Evolutionary conservation across 2,329 filamentous ascomycete species (phyloP).

Genomic region (Nigrospora sphaerica): DNA sequence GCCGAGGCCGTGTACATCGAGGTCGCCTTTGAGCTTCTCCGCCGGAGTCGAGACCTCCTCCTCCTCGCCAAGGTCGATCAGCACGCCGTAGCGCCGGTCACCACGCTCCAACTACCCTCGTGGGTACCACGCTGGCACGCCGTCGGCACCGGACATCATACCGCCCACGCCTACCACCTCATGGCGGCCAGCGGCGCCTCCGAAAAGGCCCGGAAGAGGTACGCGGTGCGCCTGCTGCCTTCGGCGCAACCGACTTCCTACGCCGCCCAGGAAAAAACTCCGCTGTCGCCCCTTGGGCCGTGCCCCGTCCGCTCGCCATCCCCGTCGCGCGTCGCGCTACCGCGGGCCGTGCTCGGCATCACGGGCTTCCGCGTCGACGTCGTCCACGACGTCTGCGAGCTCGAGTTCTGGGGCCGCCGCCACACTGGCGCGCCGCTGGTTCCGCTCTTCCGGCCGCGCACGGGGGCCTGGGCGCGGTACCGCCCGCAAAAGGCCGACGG

Average conservation of each 20-base stretch:
- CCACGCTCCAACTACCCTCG: neutral
- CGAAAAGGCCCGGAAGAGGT: neutral
- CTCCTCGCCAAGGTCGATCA: neutral
- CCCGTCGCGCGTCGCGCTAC: neutral
- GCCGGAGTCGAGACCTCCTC: neutral
- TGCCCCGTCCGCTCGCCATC: neutral
- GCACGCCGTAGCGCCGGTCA: too few relatives aligned
- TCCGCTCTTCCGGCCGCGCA: neutral
- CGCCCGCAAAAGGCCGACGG: neutral
- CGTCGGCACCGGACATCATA: neutral
- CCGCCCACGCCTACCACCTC: neutral
- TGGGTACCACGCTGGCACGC: neutral
- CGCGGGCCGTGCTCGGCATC: neutral
- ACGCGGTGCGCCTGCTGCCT: neutral
- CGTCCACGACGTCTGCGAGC: neutral
- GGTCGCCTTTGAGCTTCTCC: neutral
- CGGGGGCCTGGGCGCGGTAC: neutral
- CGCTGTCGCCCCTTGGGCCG: neutral
- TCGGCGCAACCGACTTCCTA: neutral
- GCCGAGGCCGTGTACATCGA: neutral
- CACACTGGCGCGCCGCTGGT: neutral
- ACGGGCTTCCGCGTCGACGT: neutral
- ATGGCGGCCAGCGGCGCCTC: neutral
- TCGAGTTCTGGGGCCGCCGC: neutral
- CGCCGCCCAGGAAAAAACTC: neutral